Evolutionary conservation across 2,329 filamentous ascomycete species (phyloP).

Genomic region (Domatiomyces catenatus): DNA sequence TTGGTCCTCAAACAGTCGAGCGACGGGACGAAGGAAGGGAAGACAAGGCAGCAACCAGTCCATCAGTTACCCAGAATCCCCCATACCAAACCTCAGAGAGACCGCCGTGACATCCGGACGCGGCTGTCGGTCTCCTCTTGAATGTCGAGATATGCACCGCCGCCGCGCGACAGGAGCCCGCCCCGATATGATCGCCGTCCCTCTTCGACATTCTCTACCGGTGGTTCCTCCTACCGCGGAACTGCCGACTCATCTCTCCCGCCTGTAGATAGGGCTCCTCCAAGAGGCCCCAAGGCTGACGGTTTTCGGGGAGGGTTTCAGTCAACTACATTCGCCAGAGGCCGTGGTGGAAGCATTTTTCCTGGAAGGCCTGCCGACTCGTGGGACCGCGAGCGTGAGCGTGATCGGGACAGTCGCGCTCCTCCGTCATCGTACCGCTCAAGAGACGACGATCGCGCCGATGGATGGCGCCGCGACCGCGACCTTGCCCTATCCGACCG

Average conservation of each 20-base stretch:
- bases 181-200: constrained; percentile 60
- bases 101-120: neutral
- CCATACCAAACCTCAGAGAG: neutral
- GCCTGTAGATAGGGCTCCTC: constrained; percentile 51
- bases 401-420: constrained; percentile 27
- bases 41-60: neutral
- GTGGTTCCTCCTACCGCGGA: constrained; percentile 34
- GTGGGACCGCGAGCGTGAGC: constrained; percentile 29
- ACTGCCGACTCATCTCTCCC: constrained; percentile 46
- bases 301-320: constrained; percentile 40
- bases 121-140: neutral
- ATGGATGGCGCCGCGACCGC: constrained; percentile 33
- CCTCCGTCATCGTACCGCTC: constrained; percentile 28
- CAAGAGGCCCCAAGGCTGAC: constrained; percentile 67
- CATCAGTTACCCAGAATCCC: neutral
- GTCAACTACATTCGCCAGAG: constrained; percentile 13
- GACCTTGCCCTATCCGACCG: constrained; percentile 30
- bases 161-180: constrained; percentile 49
- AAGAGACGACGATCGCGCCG: constrained; percentile 23
- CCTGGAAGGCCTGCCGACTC: constrained; percentile 39
- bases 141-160: constrained; percentile 36
- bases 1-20: neutral
- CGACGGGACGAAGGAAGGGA: neutral
- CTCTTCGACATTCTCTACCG: constrained; percentile 43
- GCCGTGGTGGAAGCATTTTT: constrained; percentile 49